Evolutionary conservation across 2,329 filamentous ascomycete species (phyloP).

Genomic region (Pseudopithomyces maydicus): DNA sequence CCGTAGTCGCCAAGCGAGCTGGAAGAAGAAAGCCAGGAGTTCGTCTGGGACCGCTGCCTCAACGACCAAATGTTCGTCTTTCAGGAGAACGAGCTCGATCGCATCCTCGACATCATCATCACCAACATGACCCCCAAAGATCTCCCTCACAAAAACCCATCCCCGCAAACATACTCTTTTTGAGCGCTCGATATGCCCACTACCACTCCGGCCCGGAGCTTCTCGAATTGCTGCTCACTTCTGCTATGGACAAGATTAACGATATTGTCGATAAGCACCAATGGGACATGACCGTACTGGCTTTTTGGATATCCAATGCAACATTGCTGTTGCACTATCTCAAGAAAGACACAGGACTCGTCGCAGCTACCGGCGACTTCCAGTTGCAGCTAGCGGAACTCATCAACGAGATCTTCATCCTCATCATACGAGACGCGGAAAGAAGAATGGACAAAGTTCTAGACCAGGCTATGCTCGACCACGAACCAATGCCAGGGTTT

Average conservation of each 20-base stretch:
- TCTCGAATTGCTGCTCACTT: slow-evolving; percentile 76
- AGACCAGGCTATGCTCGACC: slow-evolving; percentile 91
- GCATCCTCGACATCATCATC: slow-evolving; percentile 93
- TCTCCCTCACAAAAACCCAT: slow-evolving; percentile 98
- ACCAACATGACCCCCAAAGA: slow-evolving; percentile 97
- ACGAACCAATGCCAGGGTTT: slow-evolving; percentile 96
- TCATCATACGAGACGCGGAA: slow-evolving; percentile 96
- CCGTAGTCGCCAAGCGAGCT: slow-evolving; percentile 69
- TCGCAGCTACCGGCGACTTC: slow-evolving; percentile 82
- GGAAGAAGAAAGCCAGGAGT: slow-evolving; percentile 88
- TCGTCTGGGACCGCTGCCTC: slow-evolving; percentile 91
- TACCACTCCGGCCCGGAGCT: slow-evolving; percentile 92
- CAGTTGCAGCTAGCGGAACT: slow-evolving; percentile 92
- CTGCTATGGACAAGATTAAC: slow-evolving; percentile 95
- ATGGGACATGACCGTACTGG: slow-evolving; percentile 99
- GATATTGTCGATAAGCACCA: slow-evolving; percentile 93
- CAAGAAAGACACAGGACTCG: slow-evolving; percentile 86
- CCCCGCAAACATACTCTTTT: slow-evolving; percentile 94
- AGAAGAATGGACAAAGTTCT: slow-evolving; percentile 94
- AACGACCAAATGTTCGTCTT: slow-evolving; percentile 99
- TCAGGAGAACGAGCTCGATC: slow-evolving; percentile 88
- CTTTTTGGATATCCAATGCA: slow-evolving; percentile 98
- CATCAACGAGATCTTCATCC: slow-evolving; percentile 97
- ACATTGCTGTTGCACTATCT: slow-evolving; percentile 95
- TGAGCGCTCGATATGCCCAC: slow-evolving; percentile 93